Evolutionary conservation across 345 rosid species (phyloP).

Genomic region (Lumnitzera littorea): DNA sequence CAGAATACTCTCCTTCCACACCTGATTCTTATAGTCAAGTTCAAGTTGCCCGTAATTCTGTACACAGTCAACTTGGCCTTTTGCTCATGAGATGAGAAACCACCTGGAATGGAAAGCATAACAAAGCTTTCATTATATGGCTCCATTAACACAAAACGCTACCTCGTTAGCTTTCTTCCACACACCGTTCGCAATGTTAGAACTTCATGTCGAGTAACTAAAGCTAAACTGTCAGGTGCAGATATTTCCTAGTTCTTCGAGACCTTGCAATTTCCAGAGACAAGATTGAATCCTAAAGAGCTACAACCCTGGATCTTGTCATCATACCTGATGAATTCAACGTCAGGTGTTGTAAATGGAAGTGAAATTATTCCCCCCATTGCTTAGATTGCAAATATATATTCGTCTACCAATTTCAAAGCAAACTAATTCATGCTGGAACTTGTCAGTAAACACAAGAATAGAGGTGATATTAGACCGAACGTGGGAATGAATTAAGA

Average conservation of each 20-base stretch:
- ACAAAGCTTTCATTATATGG: slow-evolving; percentile 6
- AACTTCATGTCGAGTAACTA: slow-evolving; percentile 6
- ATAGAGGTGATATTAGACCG: neutral
- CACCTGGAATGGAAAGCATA: neutral
- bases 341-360: neutral
- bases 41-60: slow-evolving; percentile 5
- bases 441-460: neutral
- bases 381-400: neutral
- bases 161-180: slow-evolving; percentile 4
- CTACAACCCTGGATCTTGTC: neutral
- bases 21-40: slow-evolving; percentile 5
- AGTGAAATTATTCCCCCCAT: slow-evolving; percentile 1
- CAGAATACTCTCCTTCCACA: neutral
- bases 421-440: slow-evolving; percentile 5
- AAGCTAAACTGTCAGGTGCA: neutral
- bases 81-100: neutral
- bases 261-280: slow-evolving; percentile 1
- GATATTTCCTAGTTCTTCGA: slow-evolving; percentile 5
- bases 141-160: slow-evolving; percentile 6
- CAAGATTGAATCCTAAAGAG: slow-evolving; percentile 5
- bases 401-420: neutral
- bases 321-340: neutral
- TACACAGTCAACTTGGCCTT: neutral
- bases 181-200: neutral
- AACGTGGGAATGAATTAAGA: neutral